phyloP scores from a whole-genome alignment of 768 basidiomycete species.

The Fibroporia radiculosa region DNA sequence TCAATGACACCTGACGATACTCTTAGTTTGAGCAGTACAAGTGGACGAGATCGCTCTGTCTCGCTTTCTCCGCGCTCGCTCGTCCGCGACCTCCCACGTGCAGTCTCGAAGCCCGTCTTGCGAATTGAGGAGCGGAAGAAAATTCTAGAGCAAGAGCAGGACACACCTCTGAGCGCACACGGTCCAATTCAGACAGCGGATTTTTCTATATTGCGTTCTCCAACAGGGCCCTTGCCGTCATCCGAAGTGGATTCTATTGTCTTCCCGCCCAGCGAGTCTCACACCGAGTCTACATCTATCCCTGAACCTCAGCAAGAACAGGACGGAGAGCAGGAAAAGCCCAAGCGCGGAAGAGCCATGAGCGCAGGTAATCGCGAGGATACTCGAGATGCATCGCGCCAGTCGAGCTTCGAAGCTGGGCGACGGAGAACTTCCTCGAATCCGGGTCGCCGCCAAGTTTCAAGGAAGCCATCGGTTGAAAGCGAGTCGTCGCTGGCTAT shows the following conservation, averaged over 20 bases:
- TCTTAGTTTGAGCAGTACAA: constrained; percentile 16
- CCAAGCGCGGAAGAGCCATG: constrained; percentile 3
- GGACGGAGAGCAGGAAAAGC: constrained; percentile 10
- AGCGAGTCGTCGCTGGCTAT: neutral
- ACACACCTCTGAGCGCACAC: constrained; percentile 8
- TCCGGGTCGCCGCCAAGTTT: neutral
- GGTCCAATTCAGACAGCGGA: constrained; percentile 13
- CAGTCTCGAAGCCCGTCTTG: neutral
- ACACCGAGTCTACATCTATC: too few relatives aligned
- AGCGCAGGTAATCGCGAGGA: constrained; percentile 1
- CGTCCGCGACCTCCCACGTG: constrained; percentile 6
- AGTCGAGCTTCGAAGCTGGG: neutral
- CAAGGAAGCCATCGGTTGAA: neutral
- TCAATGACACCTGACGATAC: constrained; percentile 25
- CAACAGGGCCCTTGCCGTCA: constrained; percentile 10
- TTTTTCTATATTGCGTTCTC: constrained; percentile 14
- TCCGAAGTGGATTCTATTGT: constrained; percentile 7
- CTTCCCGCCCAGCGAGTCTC: constrained; percentile 1
- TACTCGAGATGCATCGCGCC: neutral
- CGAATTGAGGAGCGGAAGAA: neutral
- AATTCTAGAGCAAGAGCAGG: constrained; percentile 6
- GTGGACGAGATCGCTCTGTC: constrained; percentile 11
- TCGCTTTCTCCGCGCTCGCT: constrained; percentile 9
- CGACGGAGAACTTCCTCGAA: neutral
- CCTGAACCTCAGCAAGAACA: constrained; percentile 2